Conservation (phyloP, 805 yeast species). For the Candida saitoana region DNA sequence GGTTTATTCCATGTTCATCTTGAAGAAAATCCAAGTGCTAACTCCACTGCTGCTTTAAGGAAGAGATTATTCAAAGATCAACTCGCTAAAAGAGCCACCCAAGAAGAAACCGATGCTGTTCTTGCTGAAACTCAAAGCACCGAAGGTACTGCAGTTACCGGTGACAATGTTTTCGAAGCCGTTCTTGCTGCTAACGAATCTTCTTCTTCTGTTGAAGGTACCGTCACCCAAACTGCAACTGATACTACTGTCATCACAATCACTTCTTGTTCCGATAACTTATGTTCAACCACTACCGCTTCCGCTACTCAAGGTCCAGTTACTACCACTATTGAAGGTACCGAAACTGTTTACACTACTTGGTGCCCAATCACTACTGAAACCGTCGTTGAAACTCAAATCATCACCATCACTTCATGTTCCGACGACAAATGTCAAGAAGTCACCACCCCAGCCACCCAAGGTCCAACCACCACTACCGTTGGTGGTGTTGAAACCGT, state of each 20-base stretch:
- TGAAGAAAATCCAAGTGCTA: conserved; percentile 25
- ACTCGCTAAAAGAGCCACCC: conserved; percentile 29
- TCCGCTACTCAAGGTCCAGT: conserved; percentile 25
- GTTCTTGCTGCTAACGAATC: conserved; percentile 14
- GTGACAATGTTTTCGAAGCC: conserved; percentile 8
- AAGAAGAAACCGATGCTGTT: conserved; percentile 23
- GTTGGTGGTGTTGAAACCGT: conserved; percentile 11
- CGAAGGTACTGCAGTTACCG: conserved; percentile 20
- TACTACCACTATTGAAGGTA: conserved; percentile 24
- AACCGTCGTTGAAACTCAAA: conserved; percentile 22
- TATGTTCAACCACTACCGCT: conserved; percentile 25
- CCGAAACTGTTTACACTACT: conserved; percentile 32
- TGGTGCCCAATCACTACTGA: conserved; percentile 29
- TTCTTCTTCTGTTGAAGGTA: conserved; percentile 20
- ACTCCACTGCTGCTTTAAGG: conserved; percentile 40
- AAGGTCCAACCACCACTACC: conserved; percentile 13
- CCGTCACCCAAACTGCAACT: conserved; percentile 17
- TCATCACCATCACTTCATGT: conserved; percentile 25
- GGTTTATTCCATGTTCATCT: conserved; percentile 28
- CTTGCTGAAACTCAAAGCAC: conserved; percentile 15
- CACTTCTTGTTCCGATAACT: conserved; percentile 32
- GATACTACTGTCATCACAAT: conserved; percentile 24
- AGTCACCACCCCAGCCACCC: conserved; percentile 16
- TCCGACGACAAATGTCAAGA: conserved; percentile 22
- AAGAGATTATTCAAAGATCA: conserved; percentile 30